Base-by-base conservation (phyloP, 83 land plant species). In the Picea mariana region DNA sequence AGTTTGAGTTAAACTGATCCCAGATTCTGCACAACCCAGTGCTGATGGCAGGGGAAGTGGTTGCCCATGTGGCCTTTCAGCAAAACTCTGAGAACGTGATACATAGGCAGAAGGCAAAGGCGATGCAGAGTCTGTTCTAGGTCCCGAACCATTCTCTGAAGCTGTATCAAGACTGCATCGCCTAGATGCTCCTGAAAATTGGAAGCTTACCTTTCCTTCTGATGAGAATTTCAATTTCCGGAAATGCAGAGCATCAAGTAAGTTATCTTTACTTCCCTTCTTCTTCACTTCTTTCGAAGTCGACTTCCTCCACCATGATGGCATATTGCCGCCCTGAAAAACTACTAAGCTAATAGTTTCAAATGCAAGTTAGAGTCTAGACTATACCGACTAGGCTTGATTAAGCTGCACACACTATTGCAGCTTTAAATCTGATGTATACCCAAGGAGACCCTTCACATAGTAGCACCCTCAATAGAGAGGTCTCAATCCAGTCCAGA, bases 51-150 rank as follows among this genome's bases (percentile, higher is more conserved):
- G 90, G 34, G 96, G 96, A 83, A 92, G 91, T 17, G 96, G 94
- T 77, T 94, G 93, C 3, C 88, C 90, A 64, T 52, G 80, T 42
- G 91, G 86, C 79, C 92, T 81, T 61, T 90, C 95, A 6, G 88
- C 90, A 89, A 92, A 94, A 85, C 93, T 94, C 78, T 93, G 93
- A 77, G 92, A 92, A 13, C 96, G 83, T 13, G 91, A 81, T 20
- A 89, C 96, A 62, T 82, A 71, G 44, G 75, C 87, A 42, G 92
- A 87, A 24, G 93, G 93, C 31, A 90, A 90, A 44, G 91, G 81
- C 49, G 94, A 90, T 66, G 87, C 83, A 20, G 93, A 89, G 23
- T 79, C 88, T 23, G 83, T 73, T 42, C 83, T 77, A 2, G 88
- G 89, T 15, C 66, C 83, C 20, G 87, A 84, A 24, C 89, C 95